These are phyloP conservation scores for Neurospora cerealis DNA, from an alignment of 495 filamentous ascomycete species.

Conservation along the genomic window DNA sequence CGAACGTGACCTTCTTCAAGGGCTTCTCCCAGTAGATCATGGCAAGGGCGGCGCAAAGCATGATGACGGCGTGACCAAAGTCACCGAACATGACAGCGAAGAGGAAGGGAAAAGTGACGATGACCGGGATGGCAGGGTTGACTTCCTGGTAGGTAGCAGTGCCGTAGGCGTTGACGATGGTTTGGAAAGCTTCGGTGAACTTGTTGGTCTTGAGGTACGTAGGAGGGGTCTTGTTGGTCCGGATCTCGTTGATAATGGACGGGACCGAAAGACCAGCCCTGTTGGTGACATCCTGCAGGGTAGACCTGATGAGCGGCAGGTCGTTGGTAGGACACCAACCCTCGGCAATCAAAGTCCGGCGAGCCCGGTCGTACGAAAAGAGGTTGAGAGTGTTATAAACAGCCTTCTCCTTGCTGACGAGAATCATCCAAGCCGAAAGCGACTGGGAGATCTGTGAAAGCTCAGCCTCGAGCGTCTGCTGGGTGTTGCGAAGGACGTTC, in stretches of 20 bases:
- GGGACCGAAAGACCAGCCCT: slow-evolving; percentile 88
- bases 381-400: slow-evolving; percentile 95
- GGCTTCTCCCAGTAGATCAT: slow-evolving; percentile 96
- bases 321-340: slow-evolving; percentile 94
- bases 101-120: slow-evolving; percentile 94
- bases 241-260: slow-evolving; percentile 95
- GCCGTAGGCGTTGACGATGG: slow-evolving; percentile 97
- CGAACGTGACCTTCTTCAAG: slow-evolving; percentile 82
- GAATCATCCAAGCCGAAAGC: slow-evolving; percentile 89
- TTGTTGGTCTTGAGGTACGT: slow-evolving; percentile 96
- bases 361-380: slow-evolving; percentile 90
- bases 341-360: slow-evolving; percentile 94
- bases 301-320: slow-evolving; percentile 85
- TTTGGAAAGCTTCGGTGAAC: slow-evolving; percentile 97
- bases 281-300: slow-evolving; percentile 92
- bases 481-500: slow-evolving; percentile 91
- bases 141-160: slow-evolving; percentile 94
- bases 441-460: slow-evolving; percentile 84
- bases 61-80: slow-evolving; percentile 81
- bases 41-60: slow-evolving; percentile 65
- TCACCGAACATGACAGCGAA: slow-evolving; percentile 99
- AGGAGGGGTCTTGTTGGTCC: slow-evolving; percentile 90
- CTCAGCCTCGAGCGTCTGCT: slow-evolving; percentile 87
- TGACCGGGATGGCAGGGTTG: slow-evolving; percentile 89
- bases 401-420: slow-evolving; percentile 96